phyloP scores from a whole-genome alignment of 306 rosid species.

The Cucurbita ficifolia region DNA sequence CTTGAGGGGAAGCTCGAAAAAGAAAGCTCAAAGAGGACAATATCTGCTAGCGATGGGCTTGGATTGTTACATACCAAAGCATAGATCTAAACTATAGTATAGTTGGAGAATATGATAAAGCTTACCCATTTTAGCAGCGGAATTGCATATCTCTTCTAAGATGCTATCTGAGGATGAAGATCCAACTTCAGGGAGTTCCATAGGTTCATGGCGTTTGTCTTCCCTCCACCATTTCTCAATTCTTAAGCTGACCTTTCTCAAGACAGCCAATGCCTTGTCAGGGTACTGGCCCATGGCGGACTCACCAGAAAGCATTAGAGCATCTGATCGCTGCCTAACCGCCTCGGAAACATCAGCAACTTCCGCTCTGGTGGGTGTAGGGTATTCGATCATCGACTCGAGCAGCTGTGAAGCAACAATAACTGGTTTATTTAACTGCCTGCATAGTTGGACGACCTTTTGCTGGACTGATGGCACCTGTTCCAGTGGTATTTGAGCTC shows the following conservation, averaged over 20 bases:
- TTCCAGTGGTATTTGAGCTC: constrained; percentile 96
- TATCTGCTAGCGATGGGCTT: no score
- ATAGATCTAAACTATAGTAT: not conserved
- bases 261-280: constrained; percentile 81
- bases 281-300: constrained; percentile 99
- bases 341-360: constrained; percentile 99
- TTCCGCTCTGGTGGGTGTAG: constrained; percentile 97
- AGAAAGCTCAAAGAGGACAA: no score
- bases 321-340: constrained; percentile 96
- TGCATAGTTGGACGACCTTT: constrained; percentile 82
- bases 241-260: constrained; percentile 92
- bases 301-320: constrained; percentile 98
- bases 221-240: constrained; percentile 99
- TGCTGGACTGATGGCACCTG: constrained; percentile 96
- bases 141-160: constrained; percentile 86
- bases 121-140: constrained; percentile 99
- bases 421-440: constrained; percentile 91
- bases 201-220: constrained; percentile 71
- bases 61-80: not conserved
- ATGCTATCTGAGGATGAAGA: constrained; percentile 65
- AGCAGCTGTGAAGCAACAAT: constrained; percentile 97
- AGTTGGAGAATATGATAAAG: constrained; percentile 6
- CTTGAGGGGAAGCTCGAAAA: no score
- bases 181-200: constrained; percentile 61
- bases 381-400: constrained; percentile 97